phyloP scores from a whole-genome alignment of 2,329 filamentous ascomycete genomes.

The Xylariomycetidae sp. region DNA sequence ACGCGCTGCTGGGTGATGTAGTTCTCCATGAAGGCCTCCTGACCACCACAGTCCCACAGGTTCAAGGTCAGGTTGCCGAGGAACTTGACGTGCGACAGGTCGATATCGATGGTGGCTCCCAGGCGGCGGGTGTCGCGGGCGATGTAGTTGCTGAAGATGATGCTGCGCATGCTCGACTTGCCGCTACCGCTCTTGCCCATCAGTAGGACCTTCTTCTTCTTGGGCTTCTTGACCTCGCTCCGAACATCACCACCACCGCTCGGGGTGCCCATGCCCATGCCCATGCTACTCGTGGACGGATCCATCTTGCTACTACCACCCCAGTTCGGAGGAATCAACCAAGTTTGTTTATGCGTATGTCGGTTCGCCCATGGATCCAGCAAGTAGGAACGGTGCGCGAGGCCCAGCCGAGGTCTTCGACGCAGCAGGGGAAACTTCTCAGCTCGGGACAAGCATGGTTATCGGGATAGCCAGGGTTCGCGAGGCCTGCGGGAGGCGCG shows the following conservation, averaged over 20 bases:
- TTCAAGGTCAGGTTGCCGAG: constrained; percentile 96
- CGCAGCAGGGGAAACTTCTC: too few species aligned
- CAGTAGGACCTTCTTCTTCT: constrained; percentile 81
- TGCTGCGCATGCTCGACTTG: constrained; percentile 96
- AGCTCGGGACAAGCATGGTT: too few species aligned
- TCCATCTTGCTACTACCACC: constrained; percentile 24
- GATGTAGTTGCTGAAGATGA: constrained; percentile 99
- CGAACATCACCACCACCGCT: constrained; percentile 34
- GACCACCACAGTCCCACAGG: constrained; percentile 97
- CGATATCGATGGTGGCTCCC: constrained; percentile 96
- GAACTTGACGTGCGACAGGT: constrained; percentile 98
- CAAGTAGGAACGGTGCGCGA: too few species aligned
- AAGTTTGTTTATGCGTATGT: constrained; percentile 13
- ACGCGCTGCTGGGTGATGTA: constrained; percentile 93
- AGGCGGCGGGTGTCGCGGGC: constrained; percentile 89
- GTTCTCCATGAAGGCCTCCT: constrained; percentile 98
- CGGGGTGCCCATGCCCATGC: constrained; percentile 18
- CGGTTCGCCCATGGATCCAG: constrained; percentile 1
- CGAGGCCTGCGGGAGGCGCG: too few species aligned
- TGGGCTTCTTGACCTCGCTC: constrained; percentile 57
- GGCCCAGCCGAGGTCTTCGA: too few species aligned
- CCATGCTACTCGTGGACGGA: constrained; percentile 19
- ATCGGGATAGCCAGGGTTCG: too few species aligned
- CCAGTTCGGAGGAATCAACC: too few species aligned
- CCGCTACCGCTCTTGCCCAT: constrained; percentile 97